phyloP scores from a whole-genome alignment of 176 grass and related monocot species.

The Rhynchospora breviuscula region DNA sequence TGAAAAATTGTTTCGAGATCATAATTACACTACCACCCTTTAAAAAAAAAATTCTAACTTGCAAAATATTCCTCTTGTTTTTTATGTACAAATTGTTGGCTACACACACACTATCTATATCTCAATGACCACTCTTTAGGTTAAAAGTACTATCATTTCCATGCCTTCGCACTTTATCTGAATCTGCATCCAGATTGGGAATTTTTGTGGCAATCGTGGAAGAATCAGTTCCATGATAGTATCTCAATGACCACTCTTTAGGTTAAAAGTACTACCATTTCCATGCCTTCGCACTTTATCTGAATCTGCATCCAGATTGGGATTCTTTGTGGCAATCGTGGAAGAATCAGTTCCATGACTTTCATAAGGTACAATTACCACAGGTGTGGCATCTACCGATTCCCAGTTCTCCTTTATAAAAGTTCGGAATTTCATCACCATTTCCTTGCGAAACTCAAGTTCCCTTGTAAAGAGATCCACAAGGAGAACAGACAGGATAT shows the following conservation, averaged over 20 bases:
- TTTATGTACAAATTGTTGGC: conserved; percentile 16
- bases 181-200: conserved; percentile 14
- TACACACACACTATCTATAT: not conserved
- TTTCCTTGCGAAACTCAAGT: conserved; percentile 64
- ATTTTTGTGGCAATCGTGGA: conserved; percentile 25
- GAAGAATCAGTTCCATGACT: conserved; percentile 19
- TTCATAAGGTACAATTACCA: conserved; percentile 67
- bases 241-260: conserved; percentile 8
- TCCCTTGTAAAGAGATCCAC: conserved; percentile 76
- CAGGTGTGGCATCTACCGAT: conserved; percentile 71
- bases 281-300: conserved; percentile 21
- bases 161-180: conserved; percentile 24
- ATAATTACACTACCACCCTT: not conserved
- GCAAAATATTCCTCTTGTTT: conserved; percentile 29
- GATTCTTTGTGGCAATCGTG: conserved; percentile 27
- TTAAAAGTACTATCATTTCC: conserved; percentile 10
- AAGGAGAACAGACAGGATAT: conserved; percentile 46
- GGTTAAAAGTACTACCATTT: not conserved
- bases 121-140: not conserved
- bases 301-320: conserved; percentile 15
- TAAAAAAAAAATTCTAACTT: conserved; percentile 6
- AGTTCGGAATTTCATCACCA: conserved; percentile 55
- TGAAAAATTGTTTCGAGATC: not conserved
- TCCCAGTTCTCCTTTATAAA: conserved; percentile 75
- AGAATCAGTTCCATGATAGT: conserved; percentile 10